Conservation (phyloP, 768 basidiomycete species). For the Leucosporidium creatinivorum region DNA sequence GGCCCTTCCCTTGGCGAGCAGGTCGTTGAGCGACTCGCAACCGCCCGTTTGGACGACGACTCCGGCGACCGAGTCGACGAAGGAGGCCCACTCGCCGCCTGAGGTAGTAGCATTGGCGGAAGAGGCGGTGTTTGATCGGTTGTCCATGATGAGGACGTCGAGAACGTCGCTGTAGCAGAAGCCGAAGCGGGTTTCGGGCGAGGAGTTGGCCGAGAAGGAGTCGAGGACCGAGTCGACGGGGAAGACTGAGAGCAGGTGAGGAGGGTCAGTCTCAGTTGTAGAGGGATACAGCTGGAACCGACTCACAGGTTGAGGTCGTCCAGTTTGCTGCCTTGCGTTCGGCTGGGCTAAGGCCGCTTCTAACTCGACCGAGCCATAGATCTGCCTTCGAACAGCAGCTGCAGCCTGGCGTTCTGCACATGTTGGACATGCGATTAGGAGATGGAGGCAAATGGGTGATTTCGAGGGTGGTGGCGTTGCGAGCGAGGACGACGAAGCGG, state of each 20-base stretch:
- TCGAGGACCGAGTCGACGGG: slow-evolving; percentile 18
- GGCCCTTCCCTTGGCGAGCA: background rate
- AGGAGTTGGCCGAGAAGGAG: slow-evolving; percentile 12
- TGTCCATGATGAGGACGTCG: slow-evolving; percentile 27
- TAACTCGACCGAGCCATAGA: slow-evolving; percentile 16
- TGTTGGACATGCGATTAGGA: background rate
- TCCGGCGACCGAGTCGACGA: slow-evolving; percentile 13
- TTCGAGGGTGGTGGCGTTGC: background rate
- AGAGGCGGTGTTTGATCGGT: slow-evolving; percentile 1
- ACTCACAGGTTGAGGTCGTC: slow-evolving; percentile 24
- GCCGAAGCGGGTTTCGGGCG: slow-evolving; percentile 26
- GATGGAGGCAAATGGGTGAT: background rate
- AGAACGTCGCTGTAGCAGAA: slow-evolving; percentile 5
- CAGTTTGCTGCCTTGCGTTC: slow-evolving; percentile 10
- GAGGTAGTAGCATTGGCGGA: slow-evolving; percentile 1
- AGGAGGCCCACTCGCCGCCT: slow-evolving; percentile 15
- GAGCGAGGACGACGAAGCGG: slow-evolving; percentile 14
- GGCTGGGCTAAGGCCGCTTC: background rate
- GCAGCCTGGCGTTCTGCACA: background rate
- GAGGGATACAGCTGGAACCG: too few species aligned
- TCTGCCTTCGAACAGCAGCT: slow-evolving; percentile 5
- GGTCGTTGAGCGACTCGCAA: background rate
- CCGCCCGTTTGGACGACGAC: background rate
- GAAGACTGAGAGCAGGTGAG: slow-evolving; percentile 8
- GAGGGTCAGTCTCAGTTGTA: background rate